A percentile compares a stretch with the other conserved stretches of the same genome.
Evolutionary conservation across 208 protist genomes (phyloP).

Genomic region (Acanthamoeba healyi): DNA sequence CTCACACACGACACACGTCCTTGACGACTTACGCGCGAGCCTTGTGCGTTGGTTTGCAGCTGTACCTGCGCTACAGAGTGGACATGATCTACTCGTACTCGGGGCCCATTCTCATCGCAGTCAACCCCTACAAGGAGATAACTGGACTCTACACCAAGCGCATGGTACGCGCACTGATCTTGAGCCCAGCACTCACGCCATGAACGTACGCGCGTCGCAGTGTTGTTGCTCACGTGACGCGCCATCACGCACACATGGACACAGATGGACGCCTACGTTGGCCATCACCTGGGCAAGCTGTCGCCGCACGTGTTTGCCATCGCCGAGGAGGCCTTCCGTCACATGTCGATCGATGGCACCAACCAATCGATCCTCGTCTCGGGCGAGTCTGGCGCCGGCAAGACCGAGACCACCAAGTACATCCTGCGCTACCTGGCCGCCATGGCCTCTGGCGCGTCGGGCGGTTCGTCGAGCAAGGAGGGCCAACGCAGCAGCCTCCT

Average conservation of each 20-base stretch:
- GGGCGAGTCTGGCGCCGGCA: constrained; percentile 84
- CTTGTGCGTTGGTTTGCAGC: not conserved
- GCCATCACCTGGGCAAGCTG: constrained; percentile 74
- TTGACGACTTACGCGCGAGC: not conserved
- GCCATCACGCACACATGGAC: not conserved
- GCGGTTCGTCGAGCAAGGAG: not conserved
- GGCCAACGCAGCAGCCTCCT: not conserved
- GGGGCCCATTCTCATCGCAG: constrained; percentile 75
- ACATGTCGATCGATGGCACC: constrained; percentile 48
- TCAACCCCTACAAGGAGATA: constrained; percentile 94
- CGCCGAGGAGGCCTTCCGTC: constrained; percentile 76
- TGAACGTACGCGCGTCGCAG: constrained; percentile 78
- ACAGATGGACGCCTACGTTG: constrained; percentile 56
- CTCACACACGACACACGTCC: not conserved
- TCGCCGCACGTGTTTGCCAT: constrained; percentile 85
- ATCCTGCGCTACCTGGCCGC: constrained; percentile 77
- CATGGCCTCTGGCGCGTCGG: constrained; percentile 14
- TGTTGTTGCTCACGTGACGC: constrained; percentile 77
- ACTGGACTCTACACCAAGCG: constrained; percentile 64
- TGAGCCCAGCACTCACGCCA: constrained; percentile 17
- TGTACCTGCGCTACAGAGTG: constrained; percentile 68
- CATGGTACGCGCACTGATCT: constrained; percentile 88
- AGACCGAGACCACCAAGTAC: constrained; percentile 85
- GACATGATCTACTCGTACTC: constrained; percentile 73
- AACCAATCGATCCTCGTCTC: constrained; percentile 84